phyloP scores from a whole-genome alignment of 495 filamentous ascomycete species.

The Elasticomyces elasticus region DNA sequence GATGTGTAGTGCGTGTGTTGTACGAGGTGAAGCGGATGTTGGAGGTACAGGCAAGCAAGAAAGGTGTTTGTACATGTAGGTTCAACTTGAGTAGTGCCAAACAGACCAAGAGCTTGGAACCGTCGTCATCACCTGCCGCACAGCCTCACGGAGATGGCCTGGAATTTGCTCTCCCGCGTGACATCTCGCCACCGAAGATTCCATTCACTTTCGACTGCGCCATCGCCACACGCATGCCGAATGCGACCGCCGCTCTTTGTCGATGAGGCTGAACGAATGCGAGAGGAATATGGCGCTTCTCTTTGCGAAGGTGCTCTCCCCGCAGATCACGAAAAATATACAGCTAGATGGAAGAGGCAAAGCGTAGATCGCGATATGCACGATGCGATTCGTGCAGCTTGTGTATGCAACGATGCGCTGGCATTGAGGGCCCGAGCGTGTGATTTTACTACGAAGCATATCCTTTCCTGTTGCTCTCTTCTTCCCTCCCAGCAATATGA shows the following conservation, averaged over 20 bases:
- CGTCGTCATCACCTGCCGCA: too few relatives aligned
- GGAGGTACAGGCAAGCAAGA: too few relatives aligned
- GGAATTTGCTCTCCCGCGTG: too few relatives aligned
- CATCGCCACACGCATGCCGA: background rate
- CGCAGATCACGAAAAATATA: too few relatives aligned
- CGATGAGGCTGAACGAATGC: background rate
- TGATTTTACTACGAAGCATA: constrained; percentile 2
- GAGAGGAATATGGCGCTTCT: background rate
- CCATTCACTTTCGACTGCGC: background rate
- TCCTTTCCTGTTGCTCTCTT: background rate
- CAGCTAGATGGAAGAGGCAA: background rate
- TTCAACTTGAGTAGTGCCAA: too few relatives aligned
- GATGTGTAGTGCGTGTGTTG: background rate
- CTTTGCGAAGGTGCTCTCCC: too few relatives aligned
- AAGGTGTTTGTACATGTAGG: too few relatives aligned
- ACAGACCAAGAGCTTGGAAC: too few relatives aligned
- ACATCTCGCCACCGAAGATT: background rate
- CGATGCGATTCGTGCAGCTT: background rate
- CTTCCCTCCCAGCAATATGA: too few relatives aligned
- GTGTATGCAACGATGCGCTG: constrained; percentile 1
- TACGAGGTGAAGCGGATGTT: background rate
- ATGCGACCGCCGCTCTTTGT: too few relatives aligned
- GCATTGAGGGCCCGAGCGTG: constrained; percentile 5
- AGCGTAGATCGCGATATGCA: background rate
- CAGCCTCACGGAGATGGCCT: background rate